phyloP scores from a whole-genome alignment of 306 rosid genomes.

The Medicago ruthenica region DNA sequence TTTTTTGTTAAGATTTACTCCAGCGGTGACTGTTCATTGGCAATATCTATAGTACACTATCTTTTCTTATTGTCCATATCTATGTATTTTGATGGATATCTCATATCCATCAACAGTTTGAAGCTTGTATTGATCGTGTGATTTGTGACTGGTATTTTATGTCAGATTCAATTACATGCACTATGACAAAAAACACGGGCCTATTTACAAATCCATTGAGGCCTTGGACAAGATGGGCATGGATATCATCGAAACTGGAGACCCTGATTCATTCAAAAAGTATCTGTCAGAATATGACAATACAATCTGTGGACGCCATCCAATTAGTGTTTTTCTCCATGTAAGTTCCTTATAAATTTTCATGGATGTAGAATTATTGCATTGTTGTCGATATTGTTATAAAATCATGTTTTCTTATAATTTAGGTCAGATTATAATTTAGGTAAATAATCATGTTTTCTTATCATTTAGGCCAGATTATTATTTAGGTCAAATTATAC shows the following conservation, averaged over 20 bases:
- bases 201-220: constrained; percentile 92
- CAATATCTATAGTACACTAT: not conserved
- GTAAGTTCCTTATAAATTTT: constrained; percentile 58
- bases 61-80: not conserved
- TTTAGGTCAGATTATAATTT: not conserved
- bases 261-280: constrained; percentile 85
- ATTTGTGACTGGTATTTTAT: constrained; percentile 33
- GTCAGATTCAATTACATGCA: constrained; percentile 77
- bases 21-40: constrained; percentile 12
- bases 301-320: constrained; percentile 98
- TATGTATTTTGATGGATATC: constrained; percentile 27
- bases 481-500: too few relatives aligned
- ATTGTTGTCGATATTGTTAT: not conserved
- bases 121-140: constrained; percentile 23
- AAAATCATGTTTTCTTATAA: constrained; percentile 26
- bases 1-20: constrained; percentile 14
- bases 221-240: constrained; percentile 96
- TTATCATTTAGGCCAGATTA: not conserved
- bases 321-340: constrained; percentile 94
- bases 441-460: constrained; percentile 29
- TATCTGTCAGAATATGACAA: constrained; percentile 79
- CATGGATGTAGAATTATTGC: constrained; percentile 20
- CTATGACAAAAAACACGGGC: constrained; percentile 88
- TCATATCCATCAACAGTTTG: constrained; percentile 16
- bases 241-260: constrained; percentile 94